Base-by-base conservation (phyloP, 495 filamentous ascomycete genomes). In the Hypoxylon fuscum region DNA sequence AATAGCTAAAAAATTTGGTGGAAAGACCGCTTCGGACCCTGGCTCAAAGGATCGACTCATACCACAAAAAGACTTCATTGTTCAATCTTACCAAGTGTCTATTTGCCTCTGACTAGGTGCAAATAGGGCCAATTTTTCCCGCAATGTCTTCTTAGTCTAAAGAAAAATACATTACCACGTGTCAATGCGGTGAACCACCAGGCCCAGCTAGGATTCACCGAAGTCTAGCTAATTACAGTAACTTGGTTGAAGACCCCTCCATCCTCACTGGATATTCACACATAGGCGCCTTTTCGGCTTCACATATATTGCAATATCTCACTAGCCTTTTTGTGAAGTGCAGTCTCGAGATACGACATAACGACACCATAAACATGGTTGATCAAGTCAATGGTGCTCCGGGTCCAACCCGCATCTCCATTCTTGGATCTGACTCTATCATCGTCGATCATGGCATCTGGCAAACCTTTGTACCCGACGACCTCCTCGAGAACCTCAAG, bases 371-470 rank as follows among this genome's bases (percentile, higher is more conserved):
- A 64, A 10, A 37, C 15, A 72, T 72, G 66, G 44, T 56, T 14
- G 43, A 46, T 17, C 53, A 58, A 32, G 17, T 31, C 27, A 63
- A 50, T 27, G 53, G 48, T 48, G 21, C 63, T 2, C 67, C 72
- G 15, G 73, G 68, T 54, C 81, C 81, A 20, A 82, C 81, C 31
- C 68, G 77, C 52, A 80, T 85, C 57, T 63, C 75, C 41, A 85
- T 85, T 51, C 73, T 85, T 18, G 82, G 81, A 47, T 79, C 76
- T 42, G 92, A 97, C 59, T 85, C 87, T 74, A 97, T 97, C 66
- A 81, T 96, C 69, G 87, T 96, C 72, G 93, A 96, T 68, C 94
- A 96, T 73, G 90, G 90, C 54, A 85, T 98, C 56, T 97, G 92
- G 90, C 86, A 87, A 60, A 82, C 81, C 62, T 94, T 88, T 72